Evolutionary conservation across 768 basidiomycete species (phyloP).

Genomic region (Phanerochaete sordida): DNA sequence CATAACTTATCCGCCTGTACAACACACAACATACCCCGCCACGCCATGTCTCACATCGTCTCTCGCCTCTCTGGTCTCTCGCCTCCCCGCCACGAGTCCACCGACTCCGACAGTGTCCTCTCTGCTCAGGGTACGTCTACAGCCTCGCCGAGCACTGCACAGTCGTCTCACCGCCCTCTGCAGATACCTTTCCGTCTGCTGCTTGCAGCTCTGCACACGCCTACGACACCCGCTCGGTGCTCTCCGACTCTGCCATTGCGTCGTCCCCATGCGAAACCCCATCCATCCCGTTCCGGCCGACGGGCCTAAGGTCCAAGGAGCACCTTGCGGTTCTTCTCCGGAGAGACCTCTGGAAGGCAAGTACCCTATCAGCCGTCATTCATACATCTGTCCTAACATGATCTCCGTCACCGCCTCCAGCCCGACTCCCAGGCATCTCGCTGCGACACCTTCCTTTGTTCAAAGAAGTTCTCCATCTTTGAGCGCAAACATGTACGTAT

Average conservation of each 20-base stretch:
- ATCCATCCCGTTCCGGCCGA: conserved; percentile 7
- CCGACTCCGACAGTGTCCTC: conserved; percentile 4
- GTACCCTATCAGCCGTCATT: conserved; percentile 11
- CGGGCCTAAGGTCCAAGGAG: conserved; percentile 44
- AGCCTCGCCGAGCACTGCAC: neutral
- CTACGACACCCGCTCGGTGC: conserved; percentile 22
- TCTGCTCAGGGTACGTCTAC: conserved; percentile 10
- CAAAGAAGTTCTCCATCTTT: conserved; percentile 58
- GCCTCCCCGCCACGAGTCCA: neutral
- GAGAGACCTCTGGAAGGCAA: conserved; percentile 68
- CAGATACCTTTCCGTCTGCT: conserved; percentile 17
- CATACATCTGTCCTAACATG: conserved; percentile 16
- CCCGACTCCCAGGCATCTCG: conserved; percentile 55
- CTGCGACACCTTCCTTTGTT: conserved; percentile 77
- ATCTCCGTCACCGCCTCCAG: conserved; percentile 31
- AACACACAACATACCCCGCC: neutral
- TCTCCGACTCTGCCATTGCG: conserved; percentile 20
- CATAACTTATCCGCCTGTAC: neutral
- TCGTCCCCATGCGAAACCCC: conserved; percentile 15
- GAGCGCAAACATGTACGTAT: conserved; percentile 71
- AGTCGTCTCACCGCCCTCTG: neutral
- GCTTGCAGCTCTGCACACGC: conserved; percentile 22
- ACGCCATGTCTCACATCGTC: neutral
- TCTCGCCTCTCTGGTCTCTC: conserved; percentile 9
- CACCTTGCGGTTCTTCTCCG: conserved; percentile 76